Percentiles rank a stretch among this genome's conserved stretches.
phyloP scores from a whole-genome alignment of 257 asterid genomes.

The Solanum gracilifrons region DNA sequence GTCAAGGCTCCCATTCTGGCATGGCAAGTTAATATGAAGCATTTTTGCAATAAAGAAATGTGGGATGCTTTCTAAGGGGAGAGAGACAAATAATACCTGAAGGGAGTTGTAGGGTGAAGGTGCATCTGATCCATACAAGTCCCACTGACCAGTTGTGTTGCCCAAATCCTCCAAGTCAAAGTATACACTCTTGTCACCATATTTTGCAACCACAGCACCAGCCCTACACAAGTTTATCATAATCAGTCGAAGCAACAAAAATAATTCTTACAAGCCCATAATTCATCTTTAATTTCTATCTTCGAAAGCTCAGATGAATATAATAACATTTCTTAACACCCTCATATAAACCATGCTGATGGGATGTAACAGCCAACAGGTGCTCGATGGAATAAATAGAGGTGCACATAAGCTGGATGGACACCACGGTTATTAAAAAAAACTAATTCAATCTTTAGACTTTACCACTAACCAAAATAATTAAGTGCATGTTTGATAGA shows the following conservation, averaged over 20 bases:
- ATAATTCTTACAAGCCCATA: neutral
- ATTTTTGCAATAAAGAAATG: neutral
- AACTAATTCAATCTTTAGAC: neutral
- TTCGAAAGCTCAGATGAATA: neutral
- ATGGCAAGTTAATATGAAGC: neutral
- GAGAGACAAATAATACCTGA: conserved; percentile 36
- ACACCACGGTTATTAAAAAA: neutral
- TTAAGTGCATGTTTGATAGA: too few species aligned
- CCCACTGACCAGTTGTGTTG: conserved; percentile 96
- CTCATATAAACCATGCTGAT: neutral
- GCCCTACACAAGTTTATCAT: conserved; percentile 22
- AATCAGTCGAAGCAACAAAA: neutral
- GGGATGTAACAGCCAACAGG: neutral
- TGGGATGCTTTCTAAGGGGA: neutral
- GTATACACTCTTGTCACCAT: conserved; percentile 90
- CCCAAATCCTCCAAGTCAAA: conserved; percentile 91
- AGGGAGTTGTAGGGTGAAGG: conserved; percentile 90
- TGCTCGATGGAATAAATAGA: too few species aligned
- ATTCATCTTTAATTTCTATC: neutral
- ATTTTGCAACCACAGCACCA: conserved; percentile 81
- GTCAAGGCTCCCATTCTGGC: neutral
- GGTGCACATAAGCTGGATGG: too few species aligned
- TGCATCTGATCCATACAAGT: conserved; percentile 91
- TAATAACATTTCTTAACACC: neutral
- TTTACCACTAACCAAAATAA: neutral